phyloP scores from a whole-genome alignment of 306 rosid genomes.

The Rubus idaeus region DNA sequence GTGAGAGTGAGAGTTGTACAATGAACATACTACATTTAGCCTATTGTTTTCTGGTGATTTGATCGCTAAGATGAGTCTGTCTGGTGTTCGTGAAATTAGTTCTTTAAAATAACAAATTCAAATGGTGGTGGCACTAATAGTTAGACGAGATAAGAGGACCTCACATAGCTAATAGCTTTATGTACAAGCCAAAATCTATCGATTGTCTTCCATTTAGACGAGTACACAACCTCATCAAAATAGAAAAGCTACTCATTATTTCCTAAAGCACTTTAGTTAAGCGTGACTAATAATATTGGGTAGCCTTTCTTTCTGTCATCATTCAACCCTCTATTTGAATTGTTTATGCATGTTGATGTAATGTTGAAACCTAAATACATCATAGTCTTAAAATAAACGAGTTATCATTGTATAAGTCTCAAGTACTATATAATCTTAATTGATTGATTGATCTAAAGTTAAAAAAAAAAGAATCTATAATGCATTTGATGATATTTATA shows the following conservation, averaged over 20 bases:
- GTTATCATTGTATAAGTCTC: no score
- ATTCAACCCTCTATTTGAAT: background rate
- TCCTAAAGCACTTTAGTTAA: slow-evolving; percentile 21
- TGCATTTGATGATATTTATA: no score
- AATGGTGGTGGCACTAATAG: slow-evolving; percentile 30
- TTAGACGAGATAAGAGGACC: slow-evolving; percentile 14
- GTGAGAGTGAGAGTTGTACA: no score
- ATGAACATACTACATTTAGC: background rate
- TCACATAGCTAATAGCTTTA: slow-evolving; percentile 5
- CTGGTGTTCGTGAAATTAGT: slow-evolving; percentile 24
- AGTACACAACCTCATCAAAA: slow-evolving; percentile 35
- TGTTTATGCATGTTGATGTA: background rate
- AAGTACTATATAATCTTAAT: no score
- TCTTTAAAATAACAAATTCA: slow-evolving; percentile 20
- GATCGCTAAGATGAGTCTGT: slow-evolving; percentile 28
- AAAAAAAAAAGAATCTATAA: no score
- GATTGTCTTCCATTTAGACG: slow-evolving; percentile 17
- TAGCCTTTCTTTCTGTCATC: background rate
- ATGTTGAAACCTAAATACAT: background rate
- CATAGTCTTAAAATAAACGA: background rate
- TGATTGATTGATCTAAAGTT: no score
- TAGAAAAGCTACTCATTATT: slow-evolving; percentile 26
- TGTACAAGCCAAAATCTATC: slow-evolving; percentile 8
- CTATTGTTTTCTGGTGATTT: slow-evolving; percentile 28
- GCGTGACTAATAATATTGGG: slow-evolving; percentile 21